Evolutionary conservation across 345 rosid species (phyloP), one percentile per base, ranked within the genome.

Genomic region (Theobroma cacao): DNA sequence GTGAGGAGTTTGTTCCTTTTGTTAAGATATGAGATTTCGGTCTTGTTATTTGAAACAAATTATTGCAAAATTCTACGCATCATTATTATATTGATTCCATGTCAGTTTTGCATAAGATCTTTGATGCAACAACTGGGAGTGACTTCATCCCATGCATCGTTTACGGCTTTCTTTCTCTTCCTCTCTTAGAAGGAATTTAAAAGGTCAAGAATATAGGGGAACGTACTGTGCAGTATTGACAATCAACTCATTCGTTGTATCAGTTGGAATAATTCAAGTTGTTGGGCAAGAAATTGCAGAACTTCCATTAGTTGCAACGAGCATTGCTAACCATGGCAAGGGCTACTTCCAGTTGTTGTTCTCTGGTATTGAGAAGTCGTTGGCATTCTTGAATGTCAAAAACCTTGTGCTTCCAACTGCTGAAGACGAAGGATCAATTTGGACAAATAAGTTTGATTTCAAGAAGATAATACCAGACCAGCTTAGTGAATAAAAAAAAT

Each of bases 111-210:
- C n/a, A n/a, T n/a, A n/a, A n/a, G n/a, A n/a, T n/a, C n/a, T n/a
- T 90, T 88, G 97, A 92, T 87, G 81, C 88, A 79, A 61, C 81
- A n/a, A 90, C 87, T 41, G 93, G 92, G 74, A 88, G 88, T 68
- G 95, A 96, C 80, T 95, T 96, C 66, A 92, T 96, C 74, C 98
- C 98, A 52, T 85, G 93, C 68, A 89, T 96, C 93, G 97, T 96
- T 77, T 92, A 88, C 76, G 99, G 99, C 28, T 28, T 17, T 47
- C 10, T 55, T 20, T 50, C 36, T 40, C 36, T 40, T 24, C 48
- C 31, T 63, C 36, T 24, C 24, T 22, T 81, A 92, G 98, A 75
- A 88, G 89, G 89, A 89, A 85, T 74, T 50, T 86, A 74, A 91
- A 91, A 83, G 97, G 90, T 52, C 98, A 94, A 82, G 99, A 94